Conservation (phyloP, 495 filamentous ascomycete genomes). For the Parathielavia hyrcaniae region DNA sequence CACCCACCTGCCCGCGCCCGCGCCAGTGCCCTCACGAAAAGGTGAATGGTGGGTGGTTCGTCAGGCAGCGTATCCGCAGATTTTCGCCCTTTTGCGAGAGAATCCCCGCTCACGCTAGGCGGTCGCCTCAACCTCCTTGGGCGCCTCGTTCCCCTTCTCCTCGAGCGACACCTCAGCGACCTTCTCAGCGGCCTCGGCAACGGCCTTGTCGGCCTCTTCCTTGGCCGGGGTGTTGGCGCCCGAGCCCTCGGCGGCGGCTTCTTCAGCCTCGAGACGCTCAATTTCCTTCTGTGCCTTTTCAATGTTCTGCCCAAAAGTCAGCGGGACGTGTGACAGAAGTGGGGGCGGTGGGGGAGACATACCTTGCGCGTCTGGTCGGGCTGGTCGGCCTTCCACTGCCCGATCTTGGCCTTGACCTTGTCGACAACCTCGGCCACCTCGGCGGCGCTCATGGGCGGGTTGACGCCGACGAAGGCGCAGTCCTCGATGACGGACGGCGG, state of each 20-base stretch:
- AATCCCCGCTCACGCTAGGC: not conserved
- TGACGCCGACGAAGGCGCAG: slow-evolving; percentile 71
- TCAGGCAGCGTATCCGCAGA: not conserved
- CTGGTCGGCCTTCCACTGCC: slow-evolving; percentile 90
- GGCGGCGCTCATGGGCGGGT: slow-evolving; percentile 75
- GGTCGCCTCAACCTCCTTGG: slow-evolving; percentile 11
- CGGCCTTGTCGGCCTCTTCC: slow-evolving; percentile 24
- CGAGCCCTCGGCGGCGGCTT: slow-evolving; percentile 38
- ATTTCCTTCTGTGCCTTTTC: slow-evolving; percentile 64
- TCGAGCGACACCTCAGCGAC: not conserved
- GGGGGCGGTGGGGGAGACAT: slow-evolving; percentile 29
- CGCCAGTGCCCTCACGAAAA: not conserved
- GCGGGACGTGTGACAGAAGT: not conserved
- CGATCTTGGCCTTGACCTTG: slow-evolving; percentile 86
- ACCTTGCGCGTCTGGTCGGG: slow-evolving; percentile 87
- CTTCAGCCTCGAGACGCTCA: slow-evolving; percentile 54
- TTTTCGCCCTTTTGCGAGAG: not conserved
- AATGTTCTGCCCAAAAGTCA: slow-evolving; percentile 58
- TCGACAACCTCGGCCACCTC: slow-evolving; percentile 73
- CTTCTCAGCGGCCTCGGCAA: not conserved
- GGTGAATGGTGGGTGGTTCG: not conserved
- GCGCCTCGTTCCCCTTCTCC: not conserved
- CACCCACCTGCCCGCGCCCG: not conserved
- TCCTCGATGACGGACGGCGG: slow-evolving; percentile 87
- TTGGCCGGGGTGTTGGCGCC: slow-evolving; percentile 48